Evolutionary conservation across 2,329 filamentous ascomycete species (phyloP), one percentile per base, ranked within the genome.

Genomic region (Claviceps purpurea): DNA sequence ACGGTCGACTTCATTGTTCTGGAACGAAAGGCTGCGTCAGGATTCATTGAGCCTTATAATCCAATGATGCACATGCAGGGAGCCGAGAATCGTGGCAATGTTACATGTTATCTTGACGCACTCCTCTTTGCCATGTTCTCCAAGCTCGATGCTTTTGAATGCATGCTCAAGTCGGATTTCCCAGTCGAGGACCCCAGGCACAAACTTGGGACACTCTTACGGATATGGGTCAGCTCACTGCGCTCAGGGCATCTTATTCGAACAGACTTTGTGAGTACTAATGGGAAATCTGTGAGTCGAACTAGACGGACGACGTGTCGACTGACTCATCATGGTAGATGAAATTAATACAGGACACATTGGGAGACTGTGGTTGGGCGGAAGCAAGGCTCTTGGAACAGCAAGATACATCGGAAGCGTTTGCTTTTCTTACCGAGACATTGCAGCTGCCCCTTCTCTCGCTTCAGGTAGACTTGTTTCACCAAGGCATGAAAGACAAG

Each of bases 91-190:
- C 77, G 89, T 47, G 77, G 84, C 45, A 81, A 79, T 47, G 89
- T 95, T 39, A 97, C 91, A n/a, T 98, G 93, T 70, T 97, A 94
- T 65, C 73, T 97, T 16, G 93, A 97, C 65, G 79, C 91, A 0
- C 71, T 97, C 22, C 76, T 98, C 1, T 97, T 96, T 65, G 86
- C 91, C 65, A 96, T 98, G 89, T 97, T 97, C 65, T 86, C 87
- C 18, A 84, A 87, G 55, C 75, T 96, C 40, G 85, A 89, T 58
- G 90, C 86, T 57, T 98, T 95, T 65, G 91, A 97, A 66, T 88
- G 86, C 48, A 95, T 97, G 75, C 74, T 96, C 38, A 90, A 87
- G 65, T 85, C 84, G 53, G 81, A 84, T 7, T 87, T 88, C 56
- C 77, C 82, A 26, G 49, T 59, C 16, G 86, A 93, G 55, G 81